phyloP scores from a whole-genome alignment of 805 yeast genomes.

The Metschnikowia kofuensis region DNA sequence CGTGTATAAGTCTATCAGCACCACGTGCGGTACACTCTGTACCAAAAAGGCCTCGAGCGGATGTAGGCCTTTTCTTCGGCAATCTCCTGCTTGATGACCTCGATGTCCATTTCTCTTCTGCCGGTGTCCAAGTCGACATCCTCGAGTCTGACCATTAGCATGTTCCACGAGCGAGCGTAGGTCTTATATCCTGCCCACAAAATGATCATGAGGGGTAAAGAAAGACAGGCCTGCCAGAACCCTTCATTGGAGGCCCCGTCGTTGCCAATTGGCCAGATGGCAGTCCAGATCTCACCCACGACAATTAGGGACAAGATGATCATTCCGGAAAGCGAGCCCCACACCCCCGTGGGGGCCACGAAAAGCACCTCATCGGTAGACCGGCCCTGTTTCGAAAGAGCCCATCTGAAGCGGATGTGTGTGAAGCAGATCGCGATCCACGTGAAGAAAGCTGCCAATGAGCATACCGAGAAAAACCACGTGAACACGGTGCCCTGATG shows the following conservation, averaged over 20 bases:
- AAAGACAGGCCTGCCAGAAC: conserved; percentile 52
- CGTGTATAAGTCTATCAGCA: conserved; percentile 16
- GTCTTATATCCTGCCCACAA: conserved; percentile 45
- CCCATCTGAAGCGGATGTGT: conserved; percentile 42
- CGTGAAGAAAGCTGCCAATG: conserved; percentile 40
- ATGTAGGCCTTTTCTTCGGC: conserved; percentile 32
- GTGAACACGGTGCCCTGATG: conserved; percentile 33
- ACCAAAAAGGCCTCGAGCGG: conserved; percentile 24
- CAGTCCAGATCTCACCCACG: conserved; percentile 37
- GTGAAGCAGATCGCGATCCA: conserved; percentile 41
- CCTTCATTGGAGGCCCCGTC: conserved; percentile 21
- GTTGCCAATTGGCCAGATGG: conserved; percentile 36
- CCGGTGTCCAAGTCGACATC: conserved; percentile 65
- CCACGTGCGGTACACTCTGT: conserved; percentile 29
- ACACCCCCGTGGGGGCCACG: conserved; percentile 33
- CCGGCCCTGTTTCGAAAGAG: conserved; percentile 32
- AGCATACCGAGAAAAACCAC: conserved; percentile 42
- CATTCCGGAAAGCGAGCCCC: conserved; percentile 35
- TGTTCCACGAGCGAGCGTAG: conserved; percentile 27
- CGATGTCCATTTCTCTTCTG: conserved; percentile 40
- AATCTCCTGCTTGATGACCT: conserved; percentile 34
- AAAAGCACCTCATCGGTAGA: conserved; percentile 34
- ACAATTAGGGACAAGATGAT: conserved; percentile 32
- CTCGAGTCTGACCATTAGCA: conserved; percentile 37
- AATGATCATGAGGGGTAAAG: conserved; percentile 38